These are phyloP conservation scores for Trichoderma lentiforme DNA, from an alignment of 2,329 filamentous ascomycete genomes.

Conservation along the genomic window DNA sequence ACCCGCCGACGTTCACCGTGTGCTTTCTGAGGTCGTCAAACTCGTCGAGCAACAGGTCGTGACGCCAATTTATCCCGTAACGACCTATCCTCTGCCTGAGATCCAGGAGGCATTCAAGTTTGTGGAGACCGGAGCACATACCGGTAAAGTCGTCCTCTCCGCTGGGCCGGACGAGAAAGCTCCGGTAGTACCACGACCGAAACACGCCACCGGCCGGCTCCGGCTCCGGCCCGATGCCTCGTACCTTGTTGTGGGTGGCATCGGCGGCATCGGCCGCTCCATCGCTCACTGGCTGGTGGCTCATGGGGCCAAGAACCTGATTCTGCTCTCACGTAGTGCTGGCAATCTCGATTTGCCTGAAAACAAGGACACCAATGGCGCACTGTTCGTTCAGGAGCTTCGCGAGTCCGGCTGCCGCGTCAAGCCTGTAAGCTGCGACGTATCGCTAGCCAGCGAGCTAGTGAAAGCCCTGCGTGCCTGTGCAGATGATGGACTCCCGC, in stretches of 20 bases:
- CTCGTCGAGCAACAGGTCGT: neutral
- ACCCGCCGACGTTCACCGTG: neutral
- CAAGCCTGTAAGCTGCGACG: neutral
- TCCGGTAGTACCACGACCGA: neutral
- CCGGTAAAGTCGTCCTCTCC: slow-evolving; percentile 23
- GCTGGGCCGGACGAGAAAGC: slow-evolving; percentile 11
- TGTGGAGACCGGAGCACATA: slow-evolving; percentile 23
- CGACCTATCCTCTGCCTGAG: neutral
- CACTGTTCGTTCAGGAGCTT: neutral
- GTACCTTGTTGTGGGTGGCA: neutral
- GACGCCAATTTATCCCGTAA: neutral
- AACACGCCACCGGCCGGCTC: neutral
- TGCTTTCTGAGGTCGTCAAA: neutral
- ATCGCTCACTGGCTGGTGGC: neutral
- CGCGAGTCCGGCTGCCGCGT: neutral
- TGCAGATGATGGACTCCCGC: neutral
- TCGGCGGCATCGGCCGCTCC: neutral
- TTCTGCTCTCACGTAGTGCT: neutral
- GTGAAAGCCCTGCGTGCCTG: neutral
- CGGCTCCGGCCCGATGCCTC: neutral
- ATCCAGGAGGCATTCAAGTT: slow-evolving; percentile 22
- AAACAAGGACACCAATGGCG: neutral
- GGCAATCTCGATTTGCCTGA: neutral
- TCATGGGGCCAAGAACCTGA: neutral
- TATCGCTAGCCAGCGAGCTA: neutral